Conservation (phyloP, 108 stramenopile species). For the Nitzschia sp. region DNA sequence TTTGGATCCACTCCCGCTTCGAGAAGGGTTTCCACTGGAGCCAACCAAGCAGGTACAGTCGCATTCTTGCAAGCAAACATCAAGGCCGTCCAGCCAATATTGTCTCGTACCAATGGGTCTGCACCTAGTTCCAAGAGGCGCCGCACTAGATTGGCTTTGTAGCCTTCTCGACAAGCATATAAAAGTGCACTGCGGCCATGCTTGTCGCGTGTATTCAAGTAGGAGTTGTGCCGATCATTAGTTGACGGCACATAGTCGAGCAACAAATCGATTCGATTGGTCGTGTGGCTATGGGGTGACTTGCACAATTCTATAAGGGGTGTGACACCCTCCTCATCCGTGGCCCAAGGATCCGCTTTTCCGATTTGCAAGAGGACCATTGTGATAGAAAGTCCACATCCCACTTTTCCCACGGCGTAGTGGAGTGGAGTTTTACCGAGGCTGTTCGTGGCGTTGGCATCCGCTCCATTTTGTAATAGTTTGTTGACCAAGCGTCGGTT, state of each 20-base stretch:
- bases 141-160: not conserved
- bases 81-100: not conserved
- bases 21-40: not conserved
- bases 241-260: not conserved
- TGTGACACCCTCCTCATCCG: not conserved
- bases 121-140: constrained; percentile 1
- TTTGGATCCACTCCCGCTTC: not conserved
- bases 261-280: not conserved
- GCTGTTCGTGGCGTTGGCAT: not conserved
- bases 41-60: not conserved
- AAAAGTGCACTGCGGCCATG: not conserved
- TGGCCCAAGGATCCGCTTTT: not conserved
- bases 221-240: not conserved
- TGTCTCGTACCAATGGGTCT: not conserved
- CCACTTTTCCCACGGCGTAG: not conserved
- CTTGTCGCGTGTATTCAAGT: constrained; percentile 1
- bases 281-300: not conserved
- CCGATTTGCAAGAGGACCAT: not conserved
- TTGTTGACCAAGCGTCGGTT: not conserved
- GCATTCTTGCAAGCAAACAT: not conserved
- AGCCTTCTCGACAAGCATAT: not conserved
- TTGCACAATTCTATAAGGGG: not conserved
- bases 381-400: not conserved
- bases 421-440: not conserved
- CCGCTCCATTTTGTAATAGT: not conserved